Conservation (phyloP, 2,329 filamentous ascomycete species). For the Colletotrichum sp. region DNA sequence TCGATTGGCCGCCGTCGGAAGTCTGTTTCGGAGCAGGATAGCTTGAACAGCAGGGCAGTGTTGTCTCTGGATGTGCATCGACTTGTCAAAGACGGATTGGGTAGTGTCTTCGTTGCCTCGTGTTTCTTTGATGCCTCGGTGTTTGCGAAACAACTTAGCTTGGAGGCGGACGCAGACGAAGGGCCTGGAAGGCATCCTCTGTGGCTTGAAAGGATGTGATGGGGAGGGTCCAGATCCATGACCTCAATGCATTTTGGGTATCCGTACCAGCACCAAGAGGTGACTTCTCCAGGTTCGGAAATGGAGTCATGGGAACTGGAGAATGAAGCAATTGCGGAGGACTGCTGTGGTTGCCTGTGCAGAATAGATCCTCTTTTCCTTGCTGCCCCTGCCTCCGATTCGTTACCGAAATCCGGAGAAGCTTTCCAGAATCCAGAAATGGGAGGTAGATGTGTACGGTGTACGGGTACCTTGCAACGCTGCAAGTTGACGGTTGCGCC, state of each 20-base stretch:
- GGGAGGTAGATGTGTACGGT: background rate
- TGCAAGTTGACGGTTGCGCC: background rate
- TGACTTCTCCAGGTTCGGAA: background rate
- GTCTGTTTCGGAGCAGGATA: constrained; percentile 6
- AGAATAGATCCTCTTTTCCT: background rate
- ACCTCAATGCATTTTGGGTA: background rate
- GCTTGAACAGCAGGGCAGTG: background rate
- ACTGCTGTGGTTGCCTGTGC: background rate
- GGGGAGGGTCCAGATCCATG: background rate
- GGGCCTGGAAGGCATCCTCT: background rate
- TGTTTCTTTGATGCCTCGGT: constrained; percentile 8
- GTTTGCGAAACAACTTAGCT: background rate
- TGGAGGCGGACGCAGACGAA: background rate
- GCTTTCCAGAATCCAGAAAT: background rate
- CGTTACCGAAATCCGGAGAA: background rate
- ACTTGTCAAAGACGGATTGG: background rate
- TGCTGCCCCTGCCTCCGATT: background rate
- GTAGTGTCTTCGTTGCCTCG: background rate
- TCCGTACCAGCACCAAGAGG: background rate
- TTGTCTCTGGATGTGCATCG: background rate
- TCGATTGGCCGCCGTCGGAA: background rate
- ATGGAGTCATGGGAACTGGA: background rate
- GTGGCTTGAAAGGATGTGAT: background rate
- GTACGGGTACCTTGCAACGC: background rate
- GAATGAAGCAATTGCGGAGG: background rate